Conservation (phyloP, 2,329 filamentous ascomycete genomes). For the Amylocarpus encephaloides region DNA sequence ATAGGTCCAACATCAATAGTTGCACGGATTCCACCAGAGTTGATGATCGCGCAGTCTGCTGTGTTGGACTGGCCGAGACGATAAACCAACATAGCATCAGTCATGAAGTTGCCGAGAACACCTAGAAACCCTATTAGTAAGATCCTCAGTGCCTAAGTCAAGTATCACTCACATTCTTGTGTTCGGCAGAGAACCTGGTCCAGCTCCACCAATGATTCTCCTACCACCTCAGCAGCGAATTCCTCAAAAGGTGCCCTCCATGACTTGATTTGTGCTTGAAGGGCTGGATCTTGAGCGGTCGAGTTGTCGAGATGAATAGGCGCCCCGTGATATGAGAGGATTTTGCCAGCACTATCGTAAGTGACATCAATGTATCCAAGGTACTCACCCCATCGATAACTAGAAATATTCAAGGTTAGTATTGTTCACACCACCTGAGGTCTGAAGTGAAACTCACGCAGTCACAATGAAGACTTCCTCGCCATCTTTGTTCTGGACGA, state of each 20-base stretch:
- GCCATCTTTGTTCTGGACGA: constrained; percentile 51
- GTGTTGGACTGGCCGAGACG: constrained; percentile 41
- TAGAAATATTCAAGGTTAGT: neutral
- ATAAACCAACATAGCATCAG: constrained; percentile 57
- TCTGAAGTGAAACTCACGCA: constrained; percentile 42
- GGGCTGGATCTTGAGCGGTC: constrained; percentile 48
- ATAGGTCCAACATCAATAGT: constrained; percentile 55
- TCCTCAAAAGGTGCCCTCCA: constrained; percentile 57
- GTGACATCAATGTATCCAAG: constrained; percentile 61
- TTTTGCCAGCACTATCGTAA: constrained; percentile 53
- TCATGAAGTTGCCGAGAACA: constrained; percentile 47
- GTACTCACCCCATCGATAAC: constrained; percentile 53
- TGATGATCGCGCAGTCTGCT: constrained; percentile 46
- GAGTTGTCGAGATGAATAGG: constrained; percentile 59
- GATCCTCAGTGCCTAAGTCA: neutral
- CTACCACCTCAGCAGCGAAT: constrained; percentile 52
- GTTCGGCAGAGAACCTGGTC: constrained; percentile 53
- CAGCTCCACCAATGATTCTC: constrained; percentile 46
- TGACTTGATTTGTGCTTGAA: constrained; percentile 51
- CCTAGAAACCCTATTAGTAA: neutral
- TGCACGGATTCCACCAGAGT: constrained; percentile 58
- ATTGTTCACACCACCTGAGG: too few relatives aligned
- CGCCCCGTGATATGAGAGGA: constrained; percentile 56
- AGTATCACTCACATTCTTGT: constrained; percentile 42
- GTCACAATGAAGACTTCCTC: constrained; percentile 59